Evolutionary conservation across 768 basidiomycete genomes (phyloP).

Genomic region (Podaxis sp.): DNA sequence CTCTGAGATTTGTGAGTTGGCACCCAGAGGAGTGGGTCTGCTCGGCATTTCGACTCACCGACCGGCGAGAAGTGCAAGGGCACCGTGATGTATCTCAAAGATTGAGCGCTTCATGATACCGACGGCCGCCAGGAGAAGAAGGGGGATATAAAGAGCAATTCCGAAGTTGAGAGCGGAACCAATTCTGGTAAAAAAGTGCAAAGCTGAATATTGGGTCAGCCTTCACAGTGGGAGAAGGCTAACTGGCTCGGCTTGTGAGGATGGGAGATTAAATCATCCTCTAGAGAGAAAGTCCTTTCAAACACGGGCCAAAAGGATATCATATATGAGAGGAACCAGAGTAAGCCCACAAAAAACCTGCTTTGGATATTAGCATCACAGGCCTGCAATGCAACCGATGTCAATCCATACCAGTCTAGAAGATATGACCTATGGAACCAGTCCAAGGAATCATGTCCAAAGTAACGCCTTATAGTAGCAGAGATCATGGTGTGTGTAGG

Average conservation of each 20-base stretch:
- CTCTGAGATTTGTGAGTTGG: slow-evolving; percentile 27
- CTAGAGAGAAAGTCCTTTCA: slow-evolving; percentile 44
- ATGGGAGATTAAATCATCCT: slow-evolving; percentile 54
- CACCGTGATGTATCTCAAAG: slow-evolving; percentile 55
- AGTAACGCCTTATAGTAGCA: slow-evolving; percentile 24
- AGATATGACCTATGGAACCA: slow-evolving; percentile 48
- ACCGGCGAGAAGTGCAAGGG: slow-evolving; percentile 45
- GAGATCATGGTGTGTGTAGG: slow-evolving; percentile 2
- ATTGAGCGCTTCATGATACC: slow-evolving; percentile 44
- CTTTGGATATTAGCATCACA: neutral
- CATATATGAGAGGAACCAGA: slow-evolving; percentile 43
- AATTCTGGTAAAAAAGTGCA: slow-evolving; percentile 34
- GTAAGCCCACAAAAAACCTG: slow-evolving; percentile 35
- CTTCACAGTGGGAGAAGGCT: slow-evolving; percentile 12
- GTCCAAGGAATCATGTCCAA: slow-evolving; percentile 36
- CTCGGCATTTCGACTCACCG: slow-evolving; percentile 25
- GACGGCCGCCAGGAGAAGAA: slow-evolving; percentile 32
- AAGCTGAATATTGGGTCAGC: neutral
- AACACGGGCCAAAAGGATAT: slow-evolving; percentile 40
- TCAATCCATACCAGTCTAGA: slow-evolving; percentile 46
- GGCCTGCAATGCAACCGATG: neutral
- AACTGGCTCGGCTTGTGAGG: slow-evolving; percentile 51
- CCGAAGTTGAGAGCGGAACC: slow-evolving; percentile 43
- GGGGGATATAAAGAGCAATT: slow-evolving; percentile 47
- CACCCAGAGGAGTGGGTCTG: neutral